Base-by-base conservation (phyloP, 1,284 basidiomycete species). In the Termitomyces sp. region DNA sequence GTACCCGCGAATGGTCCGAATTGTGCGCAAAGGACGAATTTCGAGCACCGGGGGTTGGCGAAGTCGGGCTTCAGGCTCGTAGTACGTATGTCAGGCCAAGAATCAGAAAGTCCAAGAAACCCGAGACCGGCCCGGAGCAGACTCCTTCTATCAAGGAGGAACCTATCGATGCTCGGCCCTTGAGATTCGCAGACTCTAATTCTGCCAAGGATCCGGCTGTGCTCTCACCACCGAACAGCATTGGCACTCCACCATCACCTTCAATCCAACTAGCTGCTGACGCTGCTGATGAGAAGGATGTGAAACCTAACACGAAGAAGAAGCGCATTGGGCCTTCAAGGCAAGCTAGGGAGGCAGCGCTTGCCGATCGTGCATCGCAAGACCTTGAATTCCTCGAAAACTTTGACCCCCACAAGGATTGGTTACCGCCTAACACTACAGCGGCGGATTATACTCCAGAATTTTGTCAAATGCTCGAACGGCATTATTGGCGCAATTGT, bases 401-500 rank as follows among this genome's bases (percentile, higher is more conserved):
- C 0, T 92, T 93, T 62, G 81, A 90, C 53, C 85, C 88, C 0
- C 73, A 78, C 40, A 73, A 73, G 7, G 82, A 85, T 55, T 95
- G 93, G 92, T 72, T 95, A 2, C 93, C 93, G 1, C 73, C 79
- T 1, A 81, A 82, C 48, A 92, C 89, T 0, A 75, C 72, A 1
- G 67, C 82, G 0, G 72, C 77, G 13, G 93, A 96, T 67, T 98
- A 93, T 62, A 93, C 90, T 0, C 78, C 82, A 2, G 90, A 93
- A 58, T 90, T 91, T 53, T 98, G 95, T 69, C 81, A 84, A 58
- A 86, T 88, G 58, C 81, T 99, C 28, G 96, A 98, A 72, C 79
- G 92, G 45, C 82, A 90, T 58, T 98, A 89, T 70, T 99, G 97
- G 96, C 81, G 94, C 54, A 91, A 90, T 60, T 87, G 91, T 69